phyloP scores from a whole-genome alignment of 257 asterid genomes.

The Mitragyna speciosa region DNA sequence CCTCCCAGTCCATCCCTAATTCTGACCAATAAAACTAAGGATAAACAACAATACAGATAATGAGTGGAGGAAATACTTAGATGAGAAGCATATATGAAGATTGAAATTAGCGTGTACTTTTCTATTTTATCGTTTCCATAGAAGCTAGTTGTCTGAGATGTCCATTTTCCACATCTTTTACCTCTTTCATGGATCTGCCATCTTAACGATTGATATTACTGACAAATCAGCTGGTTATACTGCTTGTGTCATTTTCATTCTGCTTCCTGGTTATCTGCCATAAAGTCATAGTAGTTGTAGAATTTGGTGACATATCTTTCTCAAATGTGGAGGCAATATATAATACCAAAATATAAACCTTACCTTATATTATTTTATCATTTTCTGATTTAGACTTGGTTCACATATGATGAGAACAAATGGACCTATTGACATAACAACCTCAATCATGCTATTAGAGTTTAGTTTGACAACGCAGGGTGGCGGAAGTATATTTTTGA shows the following conservation, averaged over 20 bases:
- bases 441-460: background rate
- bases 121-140: background rate
- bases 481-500: background rate
- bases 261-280: constrained; percentile 10
- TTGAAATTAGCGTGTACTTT: background rate
- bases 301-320: constrained; percentile 4
- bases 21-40: background rate
- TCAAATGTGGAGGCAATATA: background rate
- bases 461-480: background rate
- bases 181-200: background rate
- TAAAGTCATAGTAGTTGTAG: constrained; percentile 7
- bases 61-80: no score
- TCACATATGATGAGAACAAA: background rate
- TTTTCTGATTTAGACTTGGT: background rate
- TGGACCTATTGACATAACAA: background rate
- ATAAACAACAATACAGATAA: background rate
- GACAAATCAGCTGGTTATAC: background rate
- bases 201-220: background rate
- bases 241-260: background rate
- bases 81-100: background rate
- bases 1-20: background rate
- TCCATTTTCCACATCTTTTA: background rate
- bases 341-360: background rate
- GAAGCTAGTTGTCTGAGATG: background rate
- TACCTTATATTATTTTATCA: background rate